A percentile compares a stretch with the other conserved stretches of the same genome.
Evolutionary conservation across 805 yeast genomes (phyloP).

Genomic region (Schwanniomyces vanrijiae): DNA sequence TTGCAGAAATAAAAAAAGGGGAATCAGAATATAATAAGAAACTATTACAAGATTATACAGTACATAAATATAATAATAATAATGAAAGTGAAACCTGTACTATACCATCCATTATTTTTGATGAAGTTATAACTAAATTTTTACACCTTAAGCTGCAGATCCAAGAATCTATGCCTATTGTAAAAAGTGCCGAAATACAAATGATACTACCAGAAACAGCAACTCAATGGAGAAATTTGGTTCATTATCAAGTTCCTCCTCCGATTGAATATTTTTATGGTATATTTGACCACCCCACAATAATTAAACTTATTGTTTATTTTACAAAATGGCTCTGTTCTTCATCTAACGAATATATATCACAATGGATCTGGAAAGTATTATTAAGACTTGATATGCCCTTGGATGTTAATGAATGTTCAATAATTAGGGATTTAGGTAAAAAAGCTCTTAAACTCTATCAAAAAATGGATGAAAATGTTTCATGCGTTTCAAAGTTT

Average conservation of each 20-base stretch:
- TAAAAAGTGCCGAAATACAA: not conserved
- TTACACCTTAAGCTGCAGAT: not conserved
- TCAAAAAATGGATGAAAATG: slow-evolving; percentile 6
- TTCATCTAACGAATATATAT: slow-evolving; percentile 22
- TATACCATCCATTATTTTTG: not conserved
- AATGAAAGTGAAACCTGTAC: not conserved
- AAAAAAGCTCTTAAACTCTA: slow-evolving; percentile 35
- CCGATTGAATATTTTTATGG: slow-evolving; percentile 17
- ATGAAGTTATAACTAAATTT: not conserved
- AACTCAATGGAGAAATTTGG: slow-evolving; percentile 29
- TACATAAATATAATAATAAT: not conserved
- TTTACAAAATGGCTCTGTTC: slow-evolving; percentile 39
- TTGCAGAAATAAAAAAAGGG: slow-evolving; percentile 4
- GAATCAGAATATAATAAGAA: not conserved
- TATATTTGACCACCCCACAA: slow-evolving; percentile 28
- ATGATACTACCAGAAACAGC: slow-evolving; percentile 22
- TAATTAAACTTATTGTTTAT: slow-evolving; percentile 33
- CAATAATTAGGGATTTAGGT: slow-evolving; percentile 37
- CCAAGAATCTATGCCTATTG: not conserved
- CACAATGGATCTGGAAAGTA: slow-evolving; percentile 36
- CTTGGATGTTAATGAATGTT: slow-evolving; percentile 31
- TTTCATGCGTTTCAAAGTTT: slow-evolving; percentile 14
- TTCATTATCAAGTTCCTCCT: slow-evolving; percentile 31
- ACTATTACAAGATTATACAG: not conserved
- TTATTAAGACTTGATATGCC: slow-evolving; percentile 35